Evolutionary conservation across 176 grass and related monocot genomes (phyloP).

Genomic region (Avena eriantha): DNA sequence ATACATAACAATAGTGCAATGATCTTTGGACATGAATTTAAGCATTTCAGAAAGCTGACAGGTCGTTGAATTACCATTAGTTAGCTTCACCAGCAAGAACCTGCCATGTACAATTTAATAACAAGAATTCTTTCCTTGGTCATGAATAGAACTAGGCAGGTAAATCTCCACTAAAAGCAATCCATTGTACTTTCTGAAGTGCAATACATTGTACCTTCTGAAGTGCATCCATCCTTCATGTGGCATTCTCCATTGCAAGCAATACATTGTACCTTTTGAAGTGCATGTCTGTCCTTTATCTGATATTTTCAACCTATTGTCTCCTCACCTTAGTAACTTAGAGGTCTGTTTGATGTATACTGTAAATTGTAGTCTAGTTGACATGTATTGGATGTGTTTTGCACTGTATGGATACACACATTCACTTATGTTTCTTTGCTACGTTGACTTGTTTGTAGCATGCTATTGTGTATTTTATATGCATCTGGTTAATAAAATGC

Average conservation of each 20-base stretch:
- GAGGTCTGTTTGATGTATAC: neutral
- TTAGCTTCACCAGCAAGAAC: neutral
- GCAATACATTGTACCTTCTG: neutral
- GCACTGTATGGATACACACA: neutral
- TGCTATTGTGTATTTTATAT: neutral
- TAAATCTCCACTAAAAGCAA: neutral
- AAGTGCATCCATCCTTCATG: neutral
- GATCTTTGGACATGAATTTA: neutral
- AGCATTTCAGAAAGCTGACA: neutral
- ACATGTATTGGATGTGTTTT: neutral
- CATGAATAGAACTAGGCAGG: neutral
- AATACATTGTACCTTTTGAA: neutral
- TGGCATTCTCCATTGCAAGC: neutral
- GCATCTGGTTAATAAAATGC: slow-evolving; percentile 10
- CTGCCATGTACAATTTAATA: neutral
- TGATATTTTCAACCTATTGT: neutral
- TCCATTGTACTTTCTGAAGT: neutral
- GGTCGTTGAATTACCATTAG: neutral
- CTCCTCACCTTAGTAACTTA: neutral
- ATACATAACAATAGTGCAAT: neutral
- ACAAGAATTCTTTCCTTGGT: neutral
- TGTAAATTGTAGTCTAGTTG: neutral
- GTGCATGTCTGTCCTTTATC: neutral
- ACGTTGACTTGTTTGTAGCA: neutral
- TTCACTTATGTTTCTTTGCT: neutral